phyloP scores from a whole-genome alignment of 202 grass and related monocot genomes.

The Setaria italica region DNA sequence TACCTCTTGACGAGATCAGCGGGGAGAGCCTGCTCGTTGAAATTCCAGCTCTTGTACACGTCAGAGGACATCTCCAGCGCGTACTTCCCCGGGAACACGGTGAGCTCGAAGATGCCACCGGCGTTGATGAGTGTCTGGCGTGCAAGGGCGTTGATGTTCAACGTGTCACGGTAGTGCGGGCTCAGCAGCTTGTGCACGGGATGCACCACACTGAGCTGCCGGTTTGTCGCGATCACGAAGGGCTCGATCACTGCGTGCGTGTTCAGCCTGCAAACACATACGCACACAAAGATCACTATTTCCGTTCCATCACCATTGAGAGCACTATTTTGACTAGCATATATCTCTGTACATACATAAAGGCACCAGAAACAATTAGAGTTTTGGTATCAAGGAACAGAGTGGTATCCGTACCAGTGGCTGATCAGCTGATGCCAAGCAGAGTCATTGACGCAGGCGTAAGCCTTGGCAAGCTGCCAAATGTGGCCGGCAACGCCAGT shows the following conservation, averaged over 20 bases:
- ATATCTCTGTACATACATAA: not conserved
- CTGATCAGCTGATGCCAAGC: conserved; percentile 94
- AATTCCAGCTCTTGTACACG: conserved; percentile 84
- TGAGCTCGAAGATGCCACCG: conserved; percentile 62
- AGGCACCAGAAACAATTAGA: not conserved
- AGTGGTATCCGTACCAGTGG: conserved; percentile 64
- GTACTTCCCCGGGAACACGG: conserved; percentile 64
- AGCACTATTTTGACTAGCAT: not conserved
- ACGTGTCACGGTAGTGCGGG: conserved; percentile 83
- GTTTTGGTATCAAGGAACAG: not conserved
- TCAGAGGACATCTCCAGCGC: conserved; percentile 62
- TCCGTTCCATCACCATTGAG: not conserved
- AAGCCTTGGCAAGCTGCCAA: conserved; percentile 63
- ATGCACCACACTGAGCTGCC: conserved; percentile 79
- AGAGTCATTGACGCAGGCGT: conserved; percentile 57
- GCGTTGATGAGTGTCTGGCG: conserved; percentile 73
- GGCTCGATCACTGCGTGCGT: conserved; percentile 87
- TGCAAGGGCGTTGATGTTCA: conserved; percentile 88
- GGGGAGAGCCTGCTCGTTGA: conserved; percentile 74
- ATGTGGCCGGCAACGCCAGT: conserved; percentile 38
- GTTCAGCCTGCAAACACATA: conserved; percentile 60
- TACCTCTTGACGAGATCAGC: conserved; percentile 83
- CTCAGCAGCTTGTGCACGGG: conserved; percentile 82
- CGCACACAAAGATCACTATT: not conserved
- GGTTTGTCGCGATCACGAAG: conserved; percentile 74